phyloP scores from a whole-genome alignment of 768 basidiomycete species.

The Chalciporus pseudorubinellus region DNA sequence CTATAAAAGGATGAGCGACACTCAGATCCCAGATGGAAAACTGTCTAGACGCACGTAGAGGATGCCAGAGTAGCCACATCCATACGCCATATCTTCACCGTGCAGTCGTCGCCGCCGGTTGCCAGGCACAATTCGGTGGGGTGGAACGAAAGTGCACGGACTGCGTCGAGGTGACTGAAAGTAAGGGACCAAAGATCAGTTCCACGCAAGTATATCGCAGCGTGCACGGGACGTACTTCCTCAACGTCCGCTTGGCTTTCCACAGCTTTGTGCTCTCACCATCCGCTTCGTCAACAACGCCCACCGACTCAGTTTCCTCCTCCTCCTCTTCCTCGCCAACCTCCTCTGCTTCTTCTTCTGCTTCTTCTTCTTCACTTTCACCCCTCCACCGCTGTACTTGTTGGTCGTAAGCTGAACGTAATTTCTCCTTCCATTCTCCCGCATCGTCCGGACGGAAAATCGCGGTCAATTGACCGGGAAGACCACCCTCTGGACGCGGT shows the following conservation, averaged over 20 bases:
- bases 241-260: slow-evolving; percentile 82
- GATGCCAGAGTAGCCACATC: slow-evolving; percentile 74
- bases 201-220: slow-evolving; percentile 2
- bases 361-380: slow-evolving; percentile 56
- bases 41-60: slow-evolving; percentile 57
- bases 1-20: slow-evolving; percentile 35
- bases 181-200: slow-evolving; percentile 3
- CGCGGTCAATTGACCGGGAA: slow-evolving; percentile 47
- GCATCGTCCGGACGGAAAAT: slow-evolving; percentile 88
- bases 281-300: slow-evolving; percentile 61
- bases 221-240: slow-evolving; percentile 63
- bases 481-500: slow-evolving; percentile 16
- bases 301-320: slow-evolving; percentile 51
- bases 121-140: slow-evolving; percentile 81
- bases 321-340: slow-evolving; percentile 71
- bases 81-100: slow-evolving; percentile 94
- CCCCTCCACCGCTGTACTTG: slow-evolving; percentile 37
- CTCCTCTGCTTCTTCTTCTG: slow-evolving; percentile 64
- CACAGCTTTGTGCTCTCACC: slow-evolving; percentile 73
- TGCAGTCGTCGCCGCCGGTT: slow-evolving; percentile 94
- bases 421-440: slow-evolving; percentile 82
- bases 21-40: background rate
- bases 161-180: slow-evolving; percentile 81
- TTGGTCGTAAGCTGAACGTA: slow-evolving; percentile 61
- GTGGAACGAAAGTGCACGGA: slow-evolving; percentile 88